Conservation (phyloP, 768 basidiomycete species). For the Kondoa malvinella region DNA sequence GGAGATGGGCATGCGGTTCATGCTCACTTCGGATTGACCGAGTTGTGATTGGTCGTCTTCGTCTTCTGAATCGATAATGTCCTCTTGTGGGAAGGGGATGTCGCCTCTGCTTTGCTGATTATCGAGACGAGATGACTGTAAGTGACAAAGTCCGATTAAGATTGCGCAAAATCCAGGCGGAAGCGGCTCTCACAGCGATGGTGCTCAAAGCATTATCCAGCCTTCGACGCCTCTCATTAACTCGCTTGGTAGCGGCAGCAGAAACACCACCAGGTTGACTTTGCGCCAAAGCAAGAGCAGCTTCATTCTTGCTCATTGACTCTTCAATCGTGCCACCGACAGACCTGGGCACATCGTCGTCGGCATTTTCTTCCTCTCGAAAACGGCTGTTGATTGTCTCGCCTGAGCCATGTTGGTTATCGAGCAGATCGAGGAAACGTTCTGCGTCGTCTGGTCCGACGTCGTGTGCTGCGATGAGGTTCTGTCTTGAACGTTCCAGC, state of each 20-base stretch:
- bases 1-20: neutral
- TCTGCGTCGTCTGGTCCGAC: slow-evolving; percentile 3
- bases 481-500: neutral
- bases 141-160: neutral
- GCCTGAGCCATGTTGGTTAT: neutral
- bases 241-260: neutral
- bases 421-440: slow-evolving; percentile 5
- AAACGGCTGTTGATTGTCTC: too few species aligned
- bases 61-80: neutral
- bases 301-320: slow-evolving; percentile 4
- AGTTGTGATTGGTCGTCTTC: neutral
- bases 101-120: neutral
- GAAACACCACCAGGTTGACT: neutral
- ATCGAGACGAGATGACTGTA: slow-evolving; percentile 1
- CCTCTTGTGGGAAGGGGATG: neutral
- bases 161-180: neutral
- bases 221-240: neutral
- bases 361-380: neutral
- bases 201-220: slow-evolving; percentile 5
- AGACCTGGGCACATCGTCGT: neutral
- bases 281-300: neutral
- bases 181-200: neutral
- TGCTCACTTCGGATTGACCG: neutral
- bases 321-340: neutral
- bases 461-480: neutral